A percentile compares a stretch with the other conserved stretches of the same genome.
phyloP scores from a whole-genome alignment of 2,329 filamentous ascomycete genomes.

The Trichoderma brevicompactum region DNA sequence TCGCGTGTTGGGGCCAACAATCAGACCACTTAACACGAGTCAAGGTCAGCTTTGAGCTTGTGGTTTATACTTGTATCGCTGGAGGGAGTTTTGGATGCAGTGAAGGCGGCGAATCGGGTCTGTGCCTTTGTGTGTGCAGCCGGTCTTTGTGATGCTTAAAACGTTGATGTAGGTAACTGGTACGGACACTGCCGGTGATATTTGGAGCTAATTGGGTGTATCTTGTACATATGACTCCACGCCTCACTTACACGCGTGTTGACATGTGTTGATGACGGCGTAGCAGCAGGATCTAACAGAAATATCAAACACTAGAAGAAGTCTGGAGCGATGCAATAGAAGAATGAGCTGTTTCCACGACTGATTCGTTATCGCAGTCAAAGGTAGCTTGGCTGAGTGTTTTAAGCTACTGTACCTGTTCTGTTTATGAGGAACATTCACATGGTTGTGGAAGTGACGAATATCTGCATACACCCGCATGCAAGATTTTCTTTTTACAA shows the following conservation, averaged over 20 bases:
- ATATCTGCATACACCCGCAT: not conserved
- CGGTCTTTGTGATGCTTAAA: not conserved
- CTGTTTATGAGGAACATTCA: not conserved
- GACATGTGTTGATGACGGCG: not conserved
- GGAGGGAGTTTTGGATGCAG: not conserved
- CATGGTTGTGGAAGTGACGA: not conserved
- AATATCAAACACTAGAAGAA: not conserved
- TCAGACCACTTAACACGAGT: slow-evolving; percentile 24
- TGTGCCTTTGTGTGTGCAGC: not conserved
- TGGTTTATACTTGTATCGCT: not conserved
- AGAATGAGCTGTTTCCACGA: not conserved
- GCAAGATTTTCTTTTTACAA: not conserved
- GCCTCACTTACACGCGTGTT: slow-evolving; percentile 5
- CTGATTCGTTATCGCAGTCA: not conserved
- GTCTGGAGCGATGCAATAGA: not conserved
- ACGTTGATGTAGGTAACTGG: not conserved
- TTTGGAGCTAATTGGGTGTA: not conserved
- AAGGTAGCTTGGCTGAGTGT: not conserved
- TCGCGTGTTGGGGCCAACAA: slow-evolving; percentile 20
- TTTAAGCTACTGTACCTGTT: too few species aligned
- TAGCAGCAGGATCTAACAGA: not conserved
- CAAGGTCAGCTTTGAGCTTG: not conserved
- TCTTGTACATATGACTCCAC: not conserved
- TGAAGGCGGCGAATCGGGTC: not conserved
- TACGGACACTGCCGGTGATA: not conserved